Base-by-base conservation (phyloP, 257 asterid genomes). In the Fraxinus americana region DNA sequence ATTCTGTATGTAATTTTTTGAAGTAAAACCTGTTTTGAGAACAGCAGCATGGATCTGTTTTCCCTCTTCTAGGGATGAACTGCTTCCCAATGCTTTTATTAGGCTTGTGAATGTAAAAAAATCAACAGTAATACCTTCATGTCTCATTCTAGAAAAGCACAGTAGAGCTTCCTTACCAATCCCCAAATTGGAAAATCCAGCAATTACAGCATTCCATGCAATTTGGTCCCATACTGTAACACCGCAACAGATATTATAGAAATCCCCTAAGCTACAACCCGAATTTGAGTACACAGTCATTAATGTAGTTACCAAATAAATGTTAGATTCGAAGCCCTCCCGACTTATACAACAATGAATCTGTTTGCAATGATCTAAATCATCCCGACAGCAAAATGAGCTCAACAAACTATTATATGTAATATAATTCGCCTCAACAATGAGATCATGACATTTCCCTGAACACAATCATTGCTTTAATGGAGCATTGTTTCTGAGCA, bases 181-280 rank as follows among this genome's bases (percentile, higher is more conserved):
- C 9, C 88, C 92, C 39, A 91, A 45, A 63, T 86, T 90, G 35
- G 92, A 80, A 82, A 84, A 83, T 75, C 93, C 94, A 27, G 93
- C 89, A 72, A 90, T 85, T 67, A 86, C 87, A 27, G 90, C 94
- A 85, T 91, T 91, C 92, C 91, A 87, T 9, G 89, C 82, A 73
- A 89, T 70, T 80, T 90, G 93, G 83, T 91, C 88, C 94, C 89
- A 88, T 75, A 57, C 71, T 11, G 70, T 48, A 17, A 87, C 32
- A 52, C 75, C 66, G 14, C 83, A 83, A 76, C 85, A 87, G 27
- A 91, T 73, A 29, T 63, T 45, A 75, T 34, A 71, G 27, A 87
- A 86, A 45, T 88, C 94, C 12, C 68, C 77, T 59, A 82, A 63
- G 80, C 82, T 77, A 81, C 94, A 83, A 50, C 78, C 71, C 74